Evolutionary conservation across 176 grass and related monocot species (phyloP).

Genomic region (Luzula sylvatica): DNA sequence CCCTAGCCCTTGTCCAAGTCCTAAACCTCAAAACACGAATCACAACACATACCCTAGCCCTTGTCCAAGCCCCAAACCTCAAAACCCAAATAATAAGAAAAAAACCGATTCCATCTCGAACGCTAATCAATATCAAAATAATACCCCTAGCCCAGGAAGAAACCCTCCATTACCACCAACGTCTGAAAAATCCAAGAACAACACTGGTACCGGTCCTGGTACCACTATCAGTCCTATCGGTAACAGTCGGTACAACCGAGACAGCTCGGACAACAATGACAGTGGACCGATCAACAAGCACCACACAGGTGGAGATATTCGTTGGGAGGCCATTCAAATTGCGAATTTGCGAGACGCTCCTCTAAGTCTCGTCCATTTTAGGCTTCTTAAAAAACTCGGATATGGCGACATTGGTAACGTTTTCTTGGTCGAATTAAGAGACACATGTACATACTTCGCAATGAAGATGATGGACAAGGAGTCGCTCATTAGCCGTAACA

Average conservation of each 20-base stretch:
- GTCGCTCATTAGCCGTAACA: slow-evolving; percentile 49
- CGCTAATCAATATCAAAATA: no score
- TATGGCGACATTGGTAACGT: slow-evolving; percentile 57
- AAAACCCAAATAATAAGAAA: slow-evolving; percentile 20
- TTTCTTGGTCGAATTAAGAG: slow-evolving; percentile 49
- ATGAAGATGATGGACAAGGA: slow-evolving; percentile 79
- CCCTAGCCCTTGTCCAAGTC: slow-evolving; percentile 6
- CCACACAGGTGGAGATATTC: slow-evolving; percentile 44
- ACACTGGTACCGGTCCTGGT: not conserved
- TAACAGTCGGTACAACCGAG: not conserved
- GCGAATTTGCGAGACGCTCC: slow-evolving; percentile 25
- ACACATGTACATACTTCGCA: slow-evolving; percentile 33
- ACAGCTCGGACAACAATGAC: not conserved
- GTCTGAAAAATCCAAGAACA: slow-evolving; percentile 6
- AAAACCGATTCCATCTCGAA: slow-evolving; percentile 2
- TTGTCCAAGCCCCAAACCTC: slow-evolving; percentile 7
- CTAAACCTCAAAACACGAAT: slow-evolving; percentile 19
- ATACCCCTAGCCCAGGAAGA: not conserved
- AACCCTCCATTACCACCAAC: not conserved
- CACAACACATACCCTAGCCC: slow-evolving; percentile 19
- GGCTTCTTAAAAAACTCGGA: slow-evolving; percentile 47
- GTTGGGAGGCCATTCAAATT: slow-evolving; percentile 44
- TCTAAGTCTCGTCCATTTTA: slow-evolving; percentile 45
- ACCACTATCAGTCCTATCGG: not conserved
- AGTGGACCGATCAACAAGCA: slow-evolving; percentile 28